Conservation (phyloP, 805 yeast genomes). For the Peterozyma xylosa region DNA sequence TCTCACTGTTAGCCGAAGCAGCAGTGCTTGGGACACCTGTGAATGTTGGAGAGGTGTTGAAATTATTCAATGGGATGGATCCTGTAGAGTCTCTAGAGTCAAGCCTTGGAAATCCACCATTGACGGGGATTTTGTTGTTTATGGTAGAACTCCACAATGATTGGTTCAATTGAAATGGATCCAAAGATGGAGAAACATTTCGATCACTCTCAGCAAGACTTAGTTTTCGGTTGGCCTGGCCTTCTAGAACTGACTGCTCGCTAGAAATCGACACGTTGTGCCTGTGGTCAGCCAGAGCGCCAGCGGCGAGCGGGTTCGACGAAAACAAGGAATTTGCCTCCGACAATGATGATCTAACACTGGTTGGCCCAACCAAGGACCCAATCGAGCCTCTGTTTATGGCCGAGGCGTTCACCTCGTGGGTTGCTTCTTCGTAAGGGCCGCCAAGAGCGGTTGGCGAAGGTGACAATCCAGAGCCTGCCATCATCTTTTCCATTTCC, state of each 20-base stretch:
- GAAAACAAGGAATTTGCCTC: constrained; percentile 5
- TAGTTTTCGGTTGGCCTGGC: neutral
- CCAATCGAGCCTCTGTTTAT: no score
- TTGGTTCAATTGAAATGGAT: constrained; percentile 7
- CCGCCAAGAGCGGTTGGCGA: no score
- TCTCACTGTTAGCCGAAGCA: no score
- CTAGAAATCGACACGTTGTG: constrained; percentile 5
- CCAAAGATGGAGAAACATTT: constrained; percentile 5
- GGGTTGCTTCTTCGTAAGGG: no score
- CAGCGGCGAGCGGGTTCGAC: neutral
- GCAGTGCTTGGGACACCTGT: no score
- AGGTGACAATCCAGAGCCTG: no score
- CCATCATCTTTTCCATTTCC: no score
- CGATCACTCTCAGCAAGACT: constrained; percentile 7
- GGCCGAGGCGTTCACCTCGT: no score
- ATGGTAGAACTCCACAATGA: constrained; percentile 5
- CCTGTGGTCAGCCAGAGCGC: neutral
- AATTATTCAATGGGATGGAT: no score
- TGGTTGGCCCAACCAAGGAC: neutral
- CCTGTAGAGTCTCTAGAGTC: no score
- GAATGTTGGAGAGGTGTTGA: constrained; percentile 3
- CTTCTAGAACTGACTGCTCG: constrained; percentile 6
- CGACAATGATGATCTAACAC: constrained; percentile 4
- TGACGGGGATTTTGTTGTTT: neutral
- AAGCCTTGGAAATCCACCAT: no score